These are phyloP conservation scores for Corinectria fuckeliana DNA, from an alignment of 2,329 filamentous ascomycete genomes.

Conservation along the genomic window DNA sequence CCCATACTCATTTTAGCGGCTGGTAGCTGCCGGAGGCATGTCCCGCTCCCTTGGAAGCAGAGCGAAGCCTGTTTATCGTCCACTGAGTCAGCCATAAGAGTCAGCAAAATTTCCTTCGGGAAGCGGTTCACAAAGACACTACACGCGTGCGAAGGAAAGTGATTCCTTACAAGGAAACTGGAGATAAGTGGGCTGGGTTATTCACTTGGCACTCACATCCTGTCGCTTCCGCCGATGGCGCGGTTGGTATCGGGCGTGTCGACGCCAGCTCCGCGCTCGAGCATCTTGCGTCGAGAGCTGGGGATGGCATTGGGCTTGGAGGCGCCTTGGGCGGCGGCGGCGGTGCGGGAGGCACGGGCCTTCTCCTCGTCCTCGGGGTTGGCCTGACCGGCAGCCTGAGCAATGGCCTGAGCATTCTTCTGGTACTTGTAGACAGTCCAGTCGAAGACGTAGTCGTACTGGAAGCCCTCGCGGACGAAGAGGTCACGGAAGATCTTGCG, in stretches of 20 bases:
- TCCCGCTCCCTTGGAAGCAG: conserved; percentile 74
- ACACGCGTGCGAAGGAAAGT: conserved; percentile 79
- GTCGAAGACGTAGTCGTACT: conserved; percentile 99
- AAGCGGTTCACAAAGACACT: conserved; percentile 72
- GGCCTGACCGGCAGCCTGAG: conserved; percentile 74
- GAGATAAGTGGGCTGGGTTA: conserved; percentile 45
- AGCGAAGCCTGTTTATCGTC: conserved; percentile 85
- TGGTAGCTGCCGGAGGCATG: conserved; percentile 50
- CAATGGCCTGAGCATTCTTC: conserved; percentile 97
- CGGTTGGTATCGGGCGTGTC: conserved; percentile 77
- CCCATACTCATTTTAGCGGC: conserved; percentile 41
- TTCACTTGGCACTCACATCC: conserved; percentile 87
- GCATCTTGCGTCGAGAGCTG: conserved; percentile 83
- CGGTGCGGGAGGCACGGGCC: conserved; percentile 70
- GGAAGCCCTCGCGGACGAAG: conserved; percentile 98
- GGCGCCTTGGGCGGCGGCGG: conserved; percentile 68
- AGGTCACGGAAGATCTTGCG: conserved; percentile 99
- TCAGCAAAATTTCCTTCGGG: conserved; percentile 75
- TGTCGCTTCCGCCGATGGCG: conserved; percentile 80
- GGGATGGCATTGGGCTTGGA: conserved; percentile 77
- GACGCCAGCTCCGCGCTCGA: conserved; percentile 68
- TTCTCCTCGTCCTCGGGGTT: conserved; percentile 80
- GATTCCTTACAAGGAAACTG: conserved; percentile 87
- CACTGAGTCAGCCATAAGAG: conserved; percentile 82
- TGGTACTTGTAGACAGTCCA: conserved; percentile 99